Evolutionary conservation across 768 basidiomycete species (phyloP).

Genomic region (Pleurotus eryngii): DNA sequence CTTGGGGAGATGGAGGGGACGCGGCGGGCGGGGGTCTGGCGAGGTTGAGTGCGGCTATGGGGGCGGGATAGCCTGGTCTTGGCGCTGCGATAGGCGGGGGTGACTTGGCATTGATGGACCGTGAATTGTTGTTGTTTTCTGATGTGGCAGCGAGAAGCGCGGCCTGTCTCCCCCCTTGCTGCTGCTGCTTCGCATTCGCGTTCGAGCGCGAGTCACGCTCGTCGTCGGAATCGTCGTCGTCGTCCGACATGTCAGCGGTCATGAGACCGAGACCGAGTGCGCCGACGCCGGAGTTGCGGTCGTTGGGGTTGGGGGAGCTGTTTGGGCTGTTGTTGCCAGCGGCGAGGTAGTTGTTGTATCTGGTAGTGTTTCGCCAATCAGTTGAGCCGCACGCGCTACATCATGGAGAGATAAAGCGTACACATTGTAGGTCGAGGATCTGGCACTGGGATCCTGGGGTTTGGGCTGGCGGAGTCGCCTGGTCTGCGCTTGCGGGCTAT

Average conservation of each 20-base stretch:
- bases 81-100: slow-evolving; percentile 57
- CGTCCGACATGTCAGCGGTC: slow-evolving; percentile 39
- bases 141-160: slow-evolving; percentile 21
- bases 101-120: slow-evolving; percentile 10
- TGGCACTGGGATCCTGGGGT: slow-evolving; percentile 48
- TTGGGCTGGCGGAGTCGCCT: slow-evolving; percentile 42
- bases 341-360: slow-evolving; percentile 61
- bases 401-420: slow-evolving; percentile 32
- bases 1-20: slow-evolving; percentile 33
- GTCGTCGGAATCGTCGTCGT: slow-evolving; percentile 38
- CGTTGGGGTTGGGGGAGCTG: slow-evolving; percentile 17
- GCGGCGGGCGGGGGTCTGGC: slow-evolving; percentile 44
- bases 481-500: slow-evolving; percentile 36
- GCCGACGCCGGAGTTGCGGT: slow-evolving; percentile 52
- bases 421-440: slow-evolving; percentile 67
- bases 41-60: slow-evolving; percentile 62
- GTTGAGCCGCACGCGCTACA: background rate
- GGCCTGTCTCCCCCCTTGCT: slow-evolving; percentile 30
- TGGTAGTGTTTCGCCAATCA: slow-evolving; percentile 20
- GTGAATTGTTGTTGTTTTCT: slow-evolving; percentile 8
- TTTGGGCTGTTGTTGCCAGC: slow-evolving; percentile 17
- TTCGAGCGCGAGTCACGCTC: slow-evolving; percentile 10
- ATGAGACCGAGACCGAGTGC: slow-evolving; percentile 49
- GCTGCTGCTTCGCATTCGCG: no score
- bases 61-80: slow-evolving; percentile 70